phyloP scores from a whole-genome alignment of 1,284 basidiomycete genomes.

The Ceratorhiza oryzae-sativae region DNA sequence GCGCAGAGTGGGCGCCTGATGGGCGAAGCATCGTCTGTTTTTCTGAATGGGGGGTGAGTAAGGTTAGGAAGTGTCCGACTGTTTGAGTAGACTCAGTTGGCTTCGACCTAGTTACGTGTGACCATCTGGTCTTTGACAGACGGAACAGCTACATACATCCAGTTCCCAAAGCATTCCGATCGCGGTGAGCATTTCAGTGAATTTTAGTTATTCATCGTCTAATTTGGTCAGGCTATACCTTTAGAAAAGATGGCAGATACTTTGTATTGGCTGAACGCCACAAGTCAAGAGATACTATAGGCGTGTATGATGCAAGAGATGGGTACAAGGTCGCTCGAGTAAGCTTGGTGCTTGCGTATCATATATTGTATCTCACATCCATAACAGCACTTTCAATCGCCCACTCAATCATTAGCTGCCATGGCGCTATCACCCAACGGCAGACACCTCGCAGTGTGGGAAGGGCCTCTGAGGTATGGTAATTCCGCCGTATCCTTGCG shows the following conservation, averaged over 20 bases:
- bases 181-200: constrained; percentile 57
- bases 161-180: constrained; percentile 79
- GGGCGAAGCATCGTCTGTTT: constrained; percentile 83
- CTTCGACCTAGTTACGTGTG: constrained; percentile 66
- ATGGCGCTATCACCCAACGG: constrained; percentile 84
- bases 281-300: constrained; percentile 82
- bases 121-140: constrained; percentile 80
- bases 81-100: not conserved
- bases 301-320: constrained; percentile 77
- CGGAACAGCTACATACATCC: constrained; percentile 74
- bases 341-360: constrained; percentile 47
- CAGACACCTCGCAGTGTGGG: constrained; percentile 82
- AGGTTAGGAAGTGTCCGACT: not conserved
- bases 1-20: constrained; percentile 85
- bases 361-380: constrained; percentile 1
- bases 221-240: constrained; percentile 68
- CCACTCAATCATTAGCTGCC: constrained; percentile 75
- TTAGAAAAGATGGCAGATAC: constrained; percentile 79
- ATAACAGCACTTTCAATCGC: constrained; percentile 78
- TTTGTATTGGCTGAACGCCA: constrained; percentile 84
- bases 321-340: constrained; percentile 78
- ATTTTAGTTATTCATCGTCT: not conserved
- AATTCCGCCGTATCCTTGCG: constrained; percentile 14
- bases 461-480: constrained; percentile 74
- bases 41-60: constrained; percentile 84